Evolutionary conservation across 305 asterid genomes (phyloP).

Genomic region (Fraxinus paxiana): DNA sequence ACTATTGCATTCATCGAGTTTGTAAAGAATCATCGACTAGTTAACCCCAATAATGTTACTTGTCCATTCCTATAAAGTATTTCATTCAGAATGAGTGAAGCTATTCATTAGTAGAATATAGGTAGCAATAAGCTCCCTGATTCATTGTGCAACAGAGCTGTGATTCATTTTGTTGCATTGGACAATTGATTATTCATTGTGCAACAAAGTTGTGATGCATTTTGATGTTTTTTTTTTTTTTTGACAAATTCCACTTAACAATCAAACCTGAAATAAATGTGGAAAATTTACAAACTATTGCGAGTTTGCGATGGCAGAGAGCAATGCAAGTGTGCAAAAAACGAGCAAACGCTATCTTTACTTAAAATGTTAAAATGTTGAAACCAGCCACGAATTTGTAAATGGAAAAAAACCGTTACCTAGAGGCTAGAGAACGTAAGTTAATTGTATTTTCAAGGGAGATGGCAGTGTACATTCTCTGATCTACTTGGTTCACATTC

Average conservation of each 20-base stretch:
- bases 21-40: slow-evolving; percentile 27
- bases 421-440: neutral
- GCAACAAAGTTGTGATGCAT: no score
- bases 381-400: neutral
- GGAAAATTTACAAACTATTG: neutral
- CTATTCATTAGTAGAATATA: neutral
- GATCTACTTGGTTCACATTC: neutral
- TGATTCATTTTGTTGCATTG: no score
- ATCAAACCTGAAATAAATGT: neutral
- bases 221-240: neutral
- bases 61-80: slow-evolving; percentile 34
- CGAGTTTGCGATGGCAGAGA: neutral
- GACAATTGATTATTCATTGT: no score
- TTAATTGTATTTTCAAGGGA: neutral
- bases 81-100: neutral
- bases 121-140: neutral
- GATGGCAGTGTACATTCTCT: neutral
- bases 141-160: no score
- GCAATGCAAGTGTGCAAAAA: neutral
- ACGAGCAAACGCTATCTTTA: neutral
- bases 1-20: slow-evolving; percentile 37
- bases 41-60: slow-evolving; percentile 29
- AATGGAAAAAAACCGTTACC: neutral
- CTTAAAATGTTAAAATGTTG: neutral
- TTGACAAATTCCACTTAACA: neutral